A percentile compares a stretch with the other conserved stretches of the same genome.
Evolutionary conservation across 1,284 basidiomycete species (phyloP).

Genomic region (Tilletia indica): DNA sequence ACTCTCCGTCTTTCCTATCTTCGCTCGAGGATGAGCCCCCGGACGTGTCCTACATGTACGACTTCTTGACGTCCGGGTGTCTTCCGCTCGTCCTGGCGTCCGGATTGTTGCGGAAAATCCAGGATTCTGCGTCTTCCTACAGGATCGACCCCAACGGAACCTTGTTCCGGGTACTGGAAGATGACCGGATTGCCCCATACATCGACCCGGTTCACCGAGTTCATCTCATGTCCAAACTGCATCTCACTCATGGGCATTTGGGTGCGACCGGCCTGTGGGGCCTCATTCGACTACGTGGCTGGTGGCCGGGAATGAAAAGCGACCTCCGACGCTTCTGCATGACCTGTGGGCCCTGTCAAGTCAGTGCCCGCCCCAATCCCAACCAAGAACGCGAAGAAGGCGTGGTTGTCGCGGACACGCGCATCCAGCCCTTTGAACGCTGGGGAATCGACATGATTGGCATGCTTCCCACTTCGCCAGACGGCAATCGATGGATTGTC

Average conservation of each 20-base stretch:
- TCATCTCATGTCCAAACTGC: constrained; percentile 15
- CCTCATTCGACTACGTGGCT: neutral
- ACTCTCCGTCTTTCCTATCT: neutral
- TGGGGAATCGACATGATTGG: constrained; percentile 21
- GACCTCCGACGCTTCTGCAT: constrained; percentile 13
- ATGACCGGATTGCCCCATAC: constrained; percentile 4
- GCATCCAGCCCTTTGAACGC: constrained; percentile 18
- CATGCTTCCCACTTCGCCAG: neutral
- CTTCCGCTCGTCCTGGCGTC: neutral
- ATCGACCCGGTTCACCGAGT: constrained; percentile 8
- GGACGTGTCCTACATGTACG: neutral
- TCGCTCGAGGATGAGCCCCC: neutral
- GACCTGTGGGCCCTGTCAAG: constrained; percentile 17
- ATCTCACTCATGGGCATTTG: constrained; percentile 1
- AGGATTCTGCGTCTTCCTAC: neutral
- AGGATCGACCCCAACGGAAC: neutral
- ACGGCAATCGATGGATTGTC: constrained; percentile 19
- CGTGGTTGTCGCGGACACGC: constrained; percentile 5
- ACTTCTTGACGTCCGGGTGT: neutral
- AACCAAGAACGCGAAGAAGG: constrained; percentile 18
- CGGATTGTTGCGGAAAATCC: neutral
- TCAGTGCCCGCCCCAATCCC: neutral
- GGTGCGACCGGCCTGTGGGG: constrained; percentile 3
- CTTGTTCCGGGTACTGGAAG: constrained; percentile 10
- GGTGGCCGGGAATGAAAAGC: constrained; percentile 17